Conservation (phyloP, 805 yeast genomes). For the Monosporozyma aquatica region DNA sequence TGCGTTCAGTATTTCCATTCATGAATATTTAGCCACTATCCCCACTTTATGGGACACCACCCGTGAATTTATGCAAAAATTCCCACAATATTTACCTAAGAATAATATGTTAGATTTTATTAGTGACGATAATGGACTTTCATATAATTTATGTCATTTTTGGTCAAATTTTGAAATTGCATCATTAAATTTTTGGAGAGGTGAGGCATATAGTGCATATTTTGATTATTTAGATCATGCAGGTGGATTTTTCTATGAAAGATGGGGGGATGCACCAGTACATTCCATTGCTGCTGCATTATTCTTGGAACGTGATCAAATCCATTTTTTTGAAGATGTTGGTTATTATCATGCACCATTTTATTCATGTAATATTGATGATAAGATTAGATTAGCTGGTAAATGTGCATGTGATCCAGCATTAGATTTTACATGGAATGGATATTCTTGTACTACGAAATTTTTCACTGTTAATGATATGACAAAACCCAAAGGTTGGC, state of each 20-base stretch:
- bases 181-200: constrained; percentile 63
- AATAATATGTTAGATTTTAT: constrained; percentile 63
- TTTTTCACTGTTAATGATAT: constrained; percentile 48
- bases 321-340: constrained; percentile 77
- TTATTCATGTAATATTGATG: constrained; percentile 68
- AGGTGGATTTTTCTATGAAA: constrained; percentile 89
- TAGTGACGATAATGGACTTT: constrained; percentile 58
- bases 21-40: constrained; percentile 65
- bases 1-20: constrained; percentile 70
- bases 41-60: constrained; percentile 71
- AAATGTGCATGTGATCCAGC: constrained; percentile 66
- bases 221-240: constrained; percentile 66
- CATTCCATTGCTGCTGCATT: constrained; percentile 82
- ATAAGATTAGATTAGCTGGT: constrained; percentile 44
- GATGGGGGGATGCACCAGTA: constrained; percentile 95
- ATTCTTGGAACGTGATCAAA: constrained; percentile 57
- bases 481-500: constrained; percentile 64
- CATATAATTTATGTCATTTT: constrained; percentile 78
- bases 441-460: constrained; percentile 61
- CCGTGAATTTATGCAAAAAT: constrained; percentile 44
- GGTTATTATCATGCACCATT: constrained; percentile 82
- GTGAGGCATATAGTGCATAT: constrained; percentile 58
- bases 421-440: constrained; percentile 68
- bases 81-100: constrained; percentile 51
- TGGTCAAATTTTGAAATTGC: constrained; percentile 90